Evolutionary conservation across 768 basidiomycete genomes (phyloP).

Genomic region (Hygrophoropsis aurantiaca): DNA sequence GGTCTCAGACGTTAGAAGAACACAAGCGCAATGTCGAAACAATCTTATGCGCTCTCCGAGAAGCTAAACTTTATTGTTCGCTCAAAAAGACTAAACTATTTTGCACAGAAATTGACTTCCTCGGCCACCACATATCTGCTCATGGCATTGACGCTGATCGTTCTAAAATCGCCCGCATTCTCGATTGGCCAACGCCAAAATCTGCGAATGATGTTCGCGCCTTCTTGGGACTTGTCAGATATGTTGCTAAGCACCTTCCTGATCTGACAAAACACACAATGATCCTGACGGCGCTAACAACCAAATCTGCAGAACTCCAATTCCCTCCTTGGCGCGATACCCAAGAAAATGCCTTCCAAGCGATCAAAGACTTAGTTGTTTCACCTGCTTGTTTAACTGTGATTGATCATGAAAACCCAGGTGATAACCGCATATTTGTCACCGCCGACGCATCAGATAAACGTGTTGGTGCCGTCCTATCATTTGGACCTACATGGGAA

Average conservation of each 20-base stretch:
- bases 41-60: conserved; percentile 11
- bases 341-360: conserved; percentile 15
- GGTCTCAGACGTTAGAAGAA: conserved; percentile 20
- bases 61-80: conserved; percentile 22
- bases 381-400: conserved; percentile 24
- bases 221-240: conserved; percentile 10
- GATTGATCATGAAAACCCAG: conserved; percentile 29
- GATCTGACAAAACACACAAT: conserved; percentile 8
- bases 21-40: conserved; percentile 14
- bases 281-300: conserved; percentile 8
- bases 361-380: conserved; percentile 24
- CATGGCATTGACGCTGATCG: conserved; percentile 25
- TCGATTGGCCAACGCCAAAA: no score
- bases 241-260: conserved; percentile 7
- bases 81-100: conserved; percentile 22
- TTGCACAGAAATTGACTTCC: no score
- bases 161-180: conserved; percentile 17
- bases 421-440: conserved; percentile 14
- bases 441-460: conserved; percentile 10
- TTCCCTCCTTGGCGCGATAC: conserved; percentile 26
- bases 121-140: no score
- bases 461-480: no score
- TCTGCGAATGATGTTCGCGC: conserved; percentile 11
- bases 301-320: conserved; percentile 18
- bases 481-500: conserved; percentile 4